These are phyloP conservation scores for Pythium aristosporum DNA, from an alignment of 352 stramenopile genomes.

Conservation along the genomic window DNA sequence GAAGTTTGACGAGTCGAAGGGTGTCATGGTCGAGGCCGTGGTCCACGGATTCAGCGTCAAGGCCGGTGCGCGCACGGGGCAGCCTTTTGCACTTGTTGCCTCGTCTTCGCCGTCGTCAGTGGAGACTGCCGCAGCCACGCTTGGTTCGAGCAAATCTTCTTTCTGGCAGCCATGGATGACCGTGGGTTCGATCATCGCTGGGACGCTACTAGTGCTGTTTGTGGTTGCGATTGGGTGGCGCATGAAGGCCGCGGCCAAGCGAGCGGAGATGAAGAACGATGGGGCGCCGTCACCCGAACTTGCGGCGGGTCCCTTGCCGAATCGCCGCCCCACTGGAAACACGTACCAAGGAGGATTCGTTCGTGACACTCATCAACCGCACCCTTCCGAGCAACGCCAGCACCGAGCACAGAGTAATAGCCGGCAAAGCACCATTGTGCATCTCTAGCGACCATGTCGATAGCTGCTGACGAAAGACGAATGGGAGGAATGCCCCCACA, in stretches of 20 bases:
- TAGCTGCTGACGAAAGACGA: no score
- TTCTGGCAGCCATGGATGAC: slow-evolving; percentile 85
- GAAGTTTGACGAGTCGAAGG: slow-evolving; percentile 30
- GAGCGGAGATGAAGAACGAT: no score
- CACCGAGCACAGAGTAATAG: no score
- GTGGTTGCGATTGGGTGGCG: slow-evolving; percentile 54
- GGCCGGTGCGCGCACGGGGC: slow-evolving; percentile 42
- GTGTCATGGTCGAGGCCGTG: slow-evolving; percentile 59
- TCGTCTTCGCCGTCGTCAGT: slow-evolving; percentile 59
- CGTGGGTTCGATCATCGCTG: slow-evolving; percentile 52
- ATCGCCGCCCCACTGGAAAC: no score
- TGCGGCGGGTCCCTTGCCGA: no score
- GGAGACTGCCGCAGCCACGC: slow-evolving; percentile 25
- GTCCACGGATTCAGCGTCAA: slow-evolving; percentile 70
- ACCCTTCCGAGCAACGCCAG: no score
- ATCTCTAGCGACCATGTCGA: no score
- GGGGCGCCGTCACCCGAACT: no score
- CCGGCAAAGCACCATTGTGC: no score
- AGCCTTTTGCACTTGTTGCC: slow-evolving; percentile 76
- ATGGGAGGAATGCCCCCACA: no score
- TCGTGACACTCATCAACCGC: no score
- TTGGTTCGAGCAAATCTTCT: neutral
- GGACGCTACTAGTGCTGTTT: slow-evolving; percentile 50
- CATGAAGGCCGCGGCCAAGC: slow-evolving; percentile 18
- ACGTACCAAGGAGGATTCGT: no score